Percentiles rank a stretch among this genome's conserved stretches.
phyloP scores from a whole-genome alignment of 495 filamentous ascomycete genomes.

The Penicillium lagena region DNA sequence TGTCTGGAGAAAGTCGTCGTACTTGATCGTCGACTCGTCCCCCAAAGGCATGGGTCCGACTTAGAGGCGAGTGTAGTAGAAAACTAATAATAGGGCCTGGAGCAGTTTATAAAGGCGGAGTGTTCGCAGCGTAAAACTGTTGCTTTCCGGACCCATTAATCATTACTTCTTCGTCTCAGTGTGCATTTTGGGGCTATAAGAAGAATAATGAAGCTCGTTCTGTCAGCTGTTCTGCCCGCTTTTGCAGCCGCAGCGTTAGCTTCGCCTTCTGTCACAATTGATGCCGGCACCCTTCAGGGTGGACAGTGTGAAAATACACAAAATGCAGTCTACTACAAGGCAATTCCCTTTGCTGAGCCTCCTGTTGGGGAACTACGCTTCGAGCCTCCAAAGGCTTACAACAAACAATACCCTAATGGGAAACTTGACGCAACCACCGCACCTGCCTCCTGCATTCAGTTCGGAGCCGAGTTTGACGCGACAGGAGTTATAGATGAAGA shows the following conservation, averaged over 20 bases:
- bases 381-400: conserved; percentile 9
- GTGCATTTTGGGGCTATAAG: no score
- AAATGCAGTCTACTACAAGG: conserved; percentile 13
- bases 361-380: conserved; percentile 16
- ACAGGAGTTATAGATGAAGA: conserved; percentile 19
- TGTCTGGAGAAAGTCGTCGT: no score
- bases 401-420: conserved; percentile 5
- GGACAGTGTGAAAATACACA: conserved; percentile 20
- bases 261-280: conserved; percentile 3
- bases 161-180: no score
- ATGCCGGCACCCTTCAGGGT: conserved; percentile 2
- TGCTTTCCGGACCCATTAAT: no score
- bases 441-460: conserved; percentile 25
- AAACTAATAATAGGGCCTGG: no score
- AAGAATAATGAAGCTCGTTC: conserved; percentile 12
- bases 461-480: conserved; percentile 13
- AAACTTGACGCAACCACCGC: conserved; percentile 7
- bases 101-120: no score
- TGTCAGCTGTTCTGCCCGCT: conserved; percentile 11
- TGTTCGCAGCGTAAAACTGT: no score
- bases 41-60: no score
- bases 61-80: no score
- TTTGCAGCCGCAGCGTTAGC: conserved; percentile 2
- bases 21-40: no score
- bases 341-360: conserved; percentile 26